Evolutionary conservation across 106 monocot species (phyloP).

Genomic region (Dendrobium chrysotoxum): DNA sequence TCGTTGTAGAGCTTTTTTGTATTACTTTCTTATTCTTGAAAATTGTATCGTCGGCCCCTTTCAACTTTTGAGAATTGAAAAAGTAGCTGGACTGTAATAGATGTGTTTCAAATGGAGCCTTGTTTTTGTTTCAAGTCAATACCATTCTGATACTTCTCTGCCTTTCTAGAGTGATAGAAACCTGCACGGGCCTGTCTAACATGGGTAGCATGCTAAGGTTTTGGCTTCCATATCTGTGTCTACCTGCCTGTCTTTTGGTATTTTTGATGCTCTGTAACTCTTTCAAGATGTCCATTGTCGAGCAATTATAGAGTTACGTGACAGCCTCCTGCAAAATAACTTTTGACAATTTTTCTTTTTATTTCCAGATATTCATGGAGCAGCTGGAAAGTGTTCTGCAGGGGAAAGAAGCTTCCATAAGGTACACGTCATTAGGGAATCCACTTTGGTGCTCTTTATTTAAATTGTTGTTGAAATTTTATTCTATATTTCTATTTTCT

Average conservation of each 20-base stretch:
- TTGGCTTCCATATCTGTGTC: not conserved
- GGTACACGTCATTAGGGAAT: conserved; percentile 32
- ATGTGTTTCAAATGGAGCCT: not conserved
- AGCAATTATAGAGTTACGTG: not conserved
- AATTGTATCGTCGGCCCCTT: not conserved
- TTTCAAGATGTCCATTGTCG: not conserved
- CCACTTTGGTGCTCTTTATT: conserved; percentile 4
- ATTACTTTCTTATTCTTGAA: not conserved
- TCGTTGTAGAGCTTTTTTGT: not conserved
- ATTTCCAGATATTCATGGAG: conserved; percentile 70
- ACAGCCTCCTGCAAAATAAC: not conserved
- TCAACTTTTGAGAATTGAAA: not conserved
- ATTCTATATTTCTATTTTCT: not conserved
- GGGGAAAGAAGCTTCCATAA: conserved; percentile 47
- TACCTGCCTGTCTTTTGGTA: not conserved
- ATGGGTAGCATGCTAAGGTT: not conserved
- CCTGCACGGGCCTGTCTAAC: not conserved
- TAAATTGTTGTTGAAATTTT: not conserved
- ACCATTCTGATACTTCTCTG: not conserved
- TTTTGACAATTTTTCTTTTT: not conserved
- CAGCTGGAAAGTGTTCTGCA: conserved; percentile 58
- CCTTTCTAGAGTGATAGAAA: not conserved
- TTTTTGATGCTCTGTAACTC: not conserved
- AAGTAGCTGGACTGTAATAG: not conserved
- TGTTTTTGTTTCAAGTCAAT: not conserved